phyloP scores from a whole-genome alignment of 192 early-diverging fungal species.

The Polychytrium aggregatum region DNA sequence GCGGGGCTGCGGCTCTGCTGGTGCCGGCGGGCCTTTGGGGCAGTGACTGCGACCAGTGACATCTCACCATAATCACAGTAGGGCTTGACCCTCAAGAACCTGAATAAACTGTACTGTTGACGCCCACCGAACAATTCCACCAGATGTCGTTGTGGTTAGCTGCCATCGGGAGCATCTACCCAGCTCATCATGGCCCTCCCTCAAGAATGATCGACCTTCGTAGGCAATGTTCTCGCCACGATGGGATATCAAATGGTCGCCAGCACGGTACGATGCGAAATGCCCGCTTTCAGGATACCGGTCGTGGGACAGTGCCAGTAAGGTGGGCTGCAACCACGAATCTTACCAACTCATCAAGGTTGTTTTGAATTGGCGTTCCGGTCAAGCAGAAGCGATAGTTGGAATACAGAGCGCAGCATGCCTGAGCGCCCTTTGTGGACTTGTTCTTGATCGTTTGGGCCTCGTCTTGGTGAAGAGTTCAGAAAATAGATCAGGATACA shows the following conservation, averaged over 20 bases:
- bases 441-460: slow-evolving; percentile 35
- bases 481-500: not conserved
- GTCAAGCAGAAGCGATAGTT: slow-evolving; percentile 24
- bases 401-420: slow-evolving; percentile 11
- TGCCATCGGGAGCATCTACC: not conserved
- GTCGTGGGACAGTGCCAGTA: not conserved
- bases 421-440: slow-evolving; percentile 6
- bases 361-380: slow-evolving; percentile 19
- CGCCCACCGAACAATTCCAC: slow-evolving; percentile 54
- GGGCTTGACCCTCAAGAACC: slow-evolving; percentile 52
- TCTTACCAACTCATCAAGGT: not conserved
- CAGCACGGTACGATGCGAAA: not conserved
- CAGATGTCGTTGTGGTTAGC: not conserved
- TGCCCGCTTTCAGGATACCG: not conserved
- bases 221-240: not conserved
- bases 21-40: not conserved
- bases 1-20: not conserved
- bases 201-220: not conserved
- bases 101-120: slow-evolving; percentile 59
- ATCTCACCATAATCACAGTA: slow-evolving; percentile 35
- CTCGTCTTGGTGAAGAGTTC: slow-evolving; percentile 13
- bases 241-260: not conserved
- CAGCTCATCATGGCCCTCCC: not conserved
- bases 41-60: not conserved
- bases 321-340: not conserved